Evolutionary conservation across 441 rosid genomes (phyloP), one percentile per base, ranked within the genome.

Genomic region (Gossypium lobatum): DNA sequence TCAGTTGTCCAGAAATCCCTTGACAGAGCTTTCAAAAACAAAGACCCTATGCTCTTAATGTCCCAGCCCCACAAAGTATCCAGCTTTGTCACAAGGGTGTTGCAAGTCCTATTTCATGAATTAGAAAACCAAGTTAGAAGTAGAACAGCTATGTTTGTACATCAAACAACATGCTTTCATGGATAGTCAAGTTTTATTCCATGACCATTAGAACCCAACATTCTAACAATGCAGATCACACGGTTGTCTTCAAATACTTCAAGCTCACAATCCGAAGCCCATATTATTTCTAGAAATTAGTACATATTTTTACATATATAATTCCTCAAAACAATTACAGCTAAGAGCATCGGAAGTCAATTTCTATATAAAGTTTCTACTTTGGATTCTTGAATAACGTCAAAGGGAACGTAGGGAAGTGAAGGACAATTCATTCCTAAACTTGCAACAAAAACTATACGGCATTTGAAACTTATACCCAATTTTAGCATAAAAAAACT

Each of bases 11-110:
- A 31, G 4, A 69, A 52, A 26, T 76, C 70, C 77, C 72, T 78
- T 82, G 77, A 74, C 76, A 70, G 45, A 78, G 46, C 70, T 62
- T 65, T 6, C 71, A 50, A 58, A 72, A 72, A 73, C 26, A 67
- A 58, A 83, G 79, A 82, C 70, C 78, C 76, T 79, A 72, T 23
- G 64, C 73, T 64, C 53, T 78, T 81, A 75, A 58, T 77, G 78
- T 8, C 45, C 45, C 45, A 39, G 60, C 76, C 74, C 69, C 66
- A 71, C 53, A 74, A 63, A 79, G 74, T 85, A 79, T 82, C 84
- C 88, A 80, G 86, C 80, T 68, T 72, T 75, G 86, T 93, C 95
- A 93, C 96, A 91, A 89, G 7, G 96, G 89, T 71, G 88, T 88
- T 46, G 96, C 97, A 91, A 93, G 17, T 81, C 93, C 97, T 89